Conservation (phyloP, 805 yeast species). For the Wickerhamomyces hampshirensis region DNA sequence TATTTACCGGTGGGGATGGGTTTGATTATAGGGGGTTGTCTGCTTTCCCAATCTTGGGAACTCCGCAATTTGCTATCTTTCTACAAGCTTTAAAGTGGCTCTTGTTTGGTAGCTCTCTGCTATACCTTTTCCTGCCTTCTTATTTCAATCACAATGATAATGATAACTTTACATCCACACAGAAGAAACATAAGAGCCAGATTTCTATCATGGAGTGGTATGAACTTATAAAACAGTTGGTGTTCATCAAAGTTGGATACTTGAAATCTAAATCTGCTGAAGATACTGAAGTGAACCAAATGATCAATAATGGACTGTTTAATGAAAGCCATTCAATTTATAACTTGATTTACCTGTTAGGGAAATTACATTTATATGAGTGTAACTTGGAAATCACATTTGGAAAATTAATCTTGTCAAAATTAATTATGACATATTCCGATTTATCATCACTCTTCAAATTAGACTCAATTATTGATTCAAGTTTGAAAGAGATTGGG, state of each 20-base stretch:
- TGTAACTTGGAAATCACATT: slow-evolving; percentile 23
- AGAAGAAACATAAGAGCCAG: slow-evolving; percentile 1
- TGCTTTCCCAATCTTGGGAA: slow-evolving; percentile 34
- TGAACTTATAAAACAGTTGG: slow-evolving; percentile 20
- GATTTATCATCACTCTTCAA: slow-evolving; percentile 14
- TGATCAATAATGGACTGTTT: slow-evolving; percentile 17
- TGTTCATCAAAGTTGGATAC: slow-evolving; percentile 20
- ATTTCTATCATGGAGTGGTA: slow-evolving; percentile 19
- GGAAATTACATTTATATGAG: slow-evolving; percentile 17
- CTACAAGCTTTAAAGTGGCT: slow-evolving; percentile 23
- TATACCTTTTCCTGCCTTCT: slow-evolving; percentile 17
- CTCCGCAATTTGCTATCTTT: slow-evolving; percentile 25
- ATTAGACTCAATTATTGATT: slow-evolving; percentile 12
- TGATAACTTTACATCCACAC: neutral
- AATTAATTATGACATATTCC: slow-evolving; percentile 18
- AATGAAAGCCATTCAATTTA: slow-evolving; percentile 1
- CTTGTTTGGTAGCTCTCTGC: slow-evolving; percentile 22
- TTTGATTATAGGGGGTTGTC: slow-evolving; percentile 40
- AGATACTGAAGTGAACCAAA: slow-evolving; percentile 14
- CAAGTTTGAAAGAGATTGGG: slow-evolving; percentile 17
- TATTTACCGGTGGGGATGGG: slow-evolving; percentile 25
- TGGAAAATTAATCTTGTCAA: slow-evolving; percentile 20
- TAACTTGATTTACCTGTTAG: slow-evolving; percentile 8
- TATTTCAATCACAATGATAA: slow-evolving; percentile 4
- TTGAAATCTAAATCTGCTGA: slow-evolving; percentile 8